Percentiles rank a stretch among this genome's conserved stretches.
These are phyloP conservation scores for Sporopachydermia lactativora DNA, from an alignment of 805 yeast genomes.

Conservation along the genomic window DNA sequence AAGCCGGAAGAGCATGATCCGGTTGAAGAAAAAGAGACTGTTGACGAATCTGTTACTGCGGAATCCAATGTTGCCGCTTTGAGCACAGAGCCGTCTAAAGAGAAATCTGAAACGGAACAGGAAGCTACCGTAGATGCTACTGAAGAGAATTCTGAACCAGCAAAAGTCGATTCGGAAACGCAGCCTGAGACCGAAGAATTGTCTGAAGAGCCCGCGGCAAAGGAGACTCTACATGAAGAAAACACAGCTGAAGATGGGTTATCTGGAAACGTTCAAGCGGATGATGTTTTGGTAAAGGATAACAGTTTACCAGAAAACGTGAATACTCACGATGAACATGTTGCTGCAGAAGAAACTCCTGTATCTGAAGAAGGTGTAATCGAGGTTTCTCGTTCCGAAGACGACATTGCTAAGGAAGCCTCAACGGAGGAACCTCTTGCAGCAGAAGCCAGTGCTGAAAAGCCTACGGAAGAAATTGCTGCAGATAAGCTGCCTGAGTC, in stretches of 20 bases:
- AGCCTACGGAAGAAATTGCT: no score
- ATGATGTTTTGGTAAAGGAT: no score
- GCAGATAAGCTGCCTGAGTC: no score
- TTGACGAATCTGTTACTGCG: conserved; percentile 4
- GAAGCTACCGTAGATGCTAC: conserved; percentile 7
- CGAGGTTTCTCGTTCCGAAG: no score
- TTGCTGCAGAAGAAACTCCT: no score
- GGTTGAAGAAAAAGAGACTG: conserved; percentile 5
- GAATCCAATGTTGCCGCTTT: conserved; percentile 4
- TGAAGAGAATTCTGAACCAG: conserved; percentile 6
- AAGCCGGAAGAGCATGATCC: conserved; percentile 4
- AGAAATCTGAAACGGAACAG: conserved; percentile 3
- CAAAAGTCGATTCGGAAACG: conserved; percentile 2
- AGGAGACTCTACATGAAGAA: conserved; percentile 7
- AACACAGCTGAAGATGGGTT: conserved; percentile 7
- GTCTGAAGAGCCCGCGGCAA: conserved; percentile 6
- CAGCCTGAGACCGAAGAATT: conserved; percentile 3
- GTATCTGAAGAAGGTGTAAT: no score
- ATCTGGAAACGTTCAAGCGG: background rate
- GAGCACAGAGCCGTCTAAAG: conserved; percentile 5
- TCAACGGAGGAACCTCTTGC: no score
- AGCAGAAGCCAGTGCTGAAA: no score
- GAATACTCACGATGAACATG: no score
- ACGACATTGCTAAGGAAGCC: no score
- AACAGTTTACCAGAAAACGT: no score